phyloP scores from a whole-genome alignment of 768 basidiomycete species.

The Mycena capillaripes region DNA sequence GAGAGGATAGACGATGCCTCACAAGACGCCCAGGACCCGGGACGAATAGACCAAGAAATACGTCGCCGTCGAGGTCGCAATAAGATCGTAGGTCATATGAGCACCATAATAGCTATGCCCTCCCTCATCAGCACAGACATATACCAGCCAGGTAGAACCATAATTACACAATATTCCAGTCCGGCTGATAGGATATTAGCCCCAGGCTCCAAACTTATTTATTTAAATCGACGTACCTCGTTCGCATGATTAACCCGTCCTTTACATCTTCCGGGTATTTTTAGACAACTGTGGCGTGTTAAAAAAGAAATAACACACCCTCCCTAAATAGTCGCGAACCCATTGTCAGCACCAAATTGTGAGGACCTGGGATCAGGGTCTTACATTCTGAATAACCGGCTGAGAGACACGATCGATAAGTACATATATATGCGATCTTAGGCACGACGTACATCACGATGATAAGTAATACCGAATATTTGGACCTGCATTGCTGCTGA shows the following conservation, averaged over 20 bases:
- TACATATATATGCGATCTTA: not conserved
- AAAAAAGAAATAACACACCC: slow-evolving; percentile 1
- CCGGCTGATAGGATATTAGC: slow-evolving; percentile 9
- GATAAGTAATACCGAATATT: slow-evolving; percentile 24
- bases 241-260: not conserved
- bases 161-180: slow-evolving; percentile 27
- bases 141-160: not conserved
- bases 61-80: slow-evolving; percentile 13
- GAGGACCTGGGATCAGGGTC: not conserved
- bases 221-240: not conserved
- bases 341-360: not conserved
- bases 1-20: not conserved
- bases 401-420: not conserved
- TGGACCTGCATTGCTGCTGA: not conserved
- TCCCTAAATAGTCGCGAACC: not conserved
- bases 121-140: not conserved
- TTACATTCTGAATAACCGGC: slow-evolving; percentile 2
- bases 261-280: slow-evolving; percentile 12
- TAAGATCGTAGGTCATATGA: slow-evolving; percentile 12
- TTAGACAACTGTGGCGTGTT: not conserved
- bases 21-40: not conserved
- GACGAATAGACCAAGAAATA: slow-evolving; percentile 1
- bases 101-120: slow-evolving; percentile 9
- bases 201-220: not conserved
- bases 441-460: slow-evolving; percentile 13